Percentiles rank a stretch among this genome's conserved stretches.
phyloP scores from a whole-genome alignment of 2,329 filamentous ascomycete genomes.

The Thelonectria discophora region DNA sequence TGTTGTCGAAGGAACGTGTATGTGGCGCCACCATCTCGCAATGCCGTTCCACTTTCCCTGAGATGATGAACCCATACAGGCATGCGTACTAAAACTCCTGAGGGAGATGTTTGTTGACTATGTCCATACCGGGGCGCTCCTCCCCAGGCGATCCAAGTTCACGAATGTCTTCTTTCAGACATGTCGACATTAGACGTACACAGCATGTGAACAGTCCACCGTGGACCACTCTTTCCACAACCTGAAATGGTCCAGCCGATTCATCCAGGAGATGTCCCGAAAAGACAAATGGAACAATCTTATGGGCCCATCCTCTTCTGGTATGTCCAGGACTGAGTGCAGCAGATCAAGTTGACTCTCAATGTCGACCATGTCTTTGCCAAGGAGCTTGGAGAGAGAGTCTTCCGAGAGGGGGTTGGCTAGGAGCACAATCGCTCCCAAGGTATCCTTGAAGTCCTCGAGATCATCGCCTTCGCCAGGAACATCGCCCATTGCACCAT shows the following conservation, averaged over 20 bases:
- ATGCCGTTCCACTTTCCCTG: constrained; percentile 33
- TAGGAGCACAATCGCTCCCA: constrained; percentile 7
- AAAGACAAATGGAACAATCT: constrained; percentile 3
- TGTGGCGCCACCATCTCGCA: constrained; percentile 37
- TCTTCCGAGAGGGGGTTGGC: neutral
- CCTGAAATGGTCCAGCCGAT: neutral
- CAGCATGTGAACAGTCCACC: neutral
- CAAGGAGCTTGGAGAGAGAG: neutral
- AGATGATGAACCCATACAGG: constrained; percentile 49
- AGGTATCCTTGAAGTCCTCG: neutral
- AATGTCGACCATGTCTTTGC: neutral
- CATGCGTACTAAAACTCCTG: constrained; percentile 40
- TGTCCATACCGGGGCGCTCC: neutral
- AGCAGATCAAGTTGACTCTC: neutral
- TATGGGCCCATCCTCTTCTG: neutral
- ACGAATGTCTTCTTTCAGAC: constrained; percentile 3
- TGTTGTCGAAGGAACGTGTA: constrained; percentile 29
- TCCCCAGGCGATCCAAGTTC: neutral
- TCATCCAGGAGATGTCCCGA: neutral
- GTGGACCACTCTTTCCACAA: neutral
- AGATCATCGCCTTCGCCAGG: neutral
- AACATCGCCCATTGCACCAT: neutral
- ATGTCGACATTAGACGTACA: neutral
- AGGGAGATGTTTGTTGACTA: neutral
- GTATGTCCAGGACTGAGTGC: neutral